Percentiles rank a stretch among this genome's conserved stretches.
Conservation (phyloP, 2,329 filamentous ascomycete species). For the Stagonosporopsis tanaceti region DNA sequence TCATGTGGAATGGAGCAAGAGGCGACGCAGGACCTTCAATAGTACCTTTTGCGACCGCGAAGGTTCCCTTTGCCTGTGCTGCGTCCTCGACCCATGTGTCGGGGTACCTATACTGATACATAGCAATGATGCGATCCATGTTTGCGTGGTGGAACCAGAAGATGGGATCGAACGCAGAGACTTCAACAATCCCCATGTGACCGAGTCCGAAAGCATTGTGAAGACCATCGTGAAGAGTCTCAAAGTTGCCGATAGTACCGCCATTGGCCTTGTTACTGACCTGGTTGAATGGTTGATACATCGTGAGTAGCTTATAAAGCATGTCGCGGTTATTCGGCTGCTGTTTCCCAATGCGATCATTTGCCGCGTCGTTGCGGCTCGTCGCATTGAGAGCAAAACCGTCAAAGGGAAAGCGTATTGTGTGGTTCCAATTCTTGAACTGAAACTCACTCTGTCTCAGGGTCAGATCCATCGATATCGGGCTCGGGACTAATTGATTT, state of each 20-base stretch:
- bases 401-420: constrained; percentile 38
- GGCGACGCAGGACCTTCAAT: constrained; percentile 31
- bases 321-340: constrained; percentile 43
- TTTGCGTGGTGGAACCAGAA: constrained; percentile 45
- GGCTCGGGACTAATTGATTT: background rate
- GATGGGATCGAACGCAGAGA: constrained; percentile 43
- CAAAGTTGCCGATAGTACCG: constrained; percentile 43
- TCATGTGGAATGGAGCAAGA: constrained; percentile 45
- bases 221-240: constrained; percentile 43
- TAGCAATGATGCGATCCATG: constrained; percentile 20
- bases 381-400: constrained; percentile 34
- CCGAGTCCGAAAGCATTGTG: constrained; percentile 54
- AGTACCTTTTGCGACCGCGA: constrained; percentile 28
- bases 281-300: constrained; percentile 42
- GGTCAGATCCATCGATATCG: constrained; percentile 3
- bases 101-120: constrained; percentile 35
- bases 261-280: constrained; percentile 45
- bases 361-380: constrained; percentile 40
- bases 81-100: constrained; percentile 43
- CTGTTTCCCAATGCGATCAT: constrained; percentile 33
- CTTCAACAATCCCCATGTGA: constrained; percentile 44
- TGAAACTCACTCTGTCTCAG: constrained; percentile 33
- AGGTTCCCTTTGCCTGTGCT: constrained; percentile 35
- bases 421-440: constrained; percentile 46
- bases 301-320: constrained; percentile 44